Evolutionary conservation across 139 green algal genomes (phyloP).

Genomic region (Chlorella sorokiniana): DNA sequence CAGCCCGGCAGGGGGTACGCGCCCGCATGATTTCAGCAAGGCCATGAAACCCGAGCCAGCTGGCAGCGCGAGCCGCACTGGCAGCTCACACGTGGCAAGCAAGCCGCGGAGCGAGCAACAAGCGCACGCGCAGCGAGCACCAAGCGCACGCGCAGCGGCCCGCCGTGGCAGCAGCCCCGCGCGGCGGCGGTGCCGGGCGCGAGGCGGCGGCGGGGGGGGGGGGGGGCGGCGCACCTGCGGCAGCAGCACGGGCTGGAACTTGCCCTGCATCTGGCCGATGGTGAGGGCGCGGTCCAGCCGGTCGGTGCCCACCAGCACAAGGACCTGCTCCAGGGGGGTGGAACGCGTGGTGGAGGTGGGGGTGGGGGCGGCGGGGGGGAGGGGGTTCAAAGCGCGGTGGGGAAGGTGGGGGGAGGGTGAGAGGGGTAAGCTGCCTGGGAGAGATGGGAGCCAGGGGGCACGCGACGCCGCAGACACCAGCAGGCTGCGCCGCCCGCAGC

Average conservation of each 20-base stretch:
- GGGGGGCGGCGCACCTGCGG: constrained; percentile 47
- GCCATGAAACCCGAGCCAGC: no score
- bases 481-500: neutral
- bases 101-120: no score
- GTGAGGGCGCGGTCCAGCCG: constrained; percentile 87
- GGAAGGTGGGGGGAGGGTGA: neutral
- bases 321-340: constrained; percentile 20
- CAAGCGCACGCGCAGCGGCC: neutral
- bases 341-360: neutral
- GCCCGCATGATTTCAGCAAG: no score
- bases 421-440: neutral
- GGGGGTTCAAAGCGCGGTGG: neutral
- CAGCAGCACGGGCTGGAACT: constrained; percentile 92
- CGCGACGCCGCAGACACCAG: no score
- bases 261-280: constrained; percentile 96
- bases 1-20: no score
- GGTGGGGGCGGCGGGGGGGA: no score
- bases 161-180: neutral
- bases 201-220: no score
- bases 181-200: no score
- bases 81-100: no score
- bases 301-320: constrained; percentile 94
- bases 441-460: neutral
- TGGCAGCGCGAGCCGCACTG: no score
- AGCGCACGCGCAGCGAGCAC: neutral